A percentile compares a stretch with the other conserved stretches of the same genome.
These are phyloP conservation scores for Saturnispora kantuleensis DNA, from an alignment of 805 yeast species.

Conservation along the genomic window DNA sequence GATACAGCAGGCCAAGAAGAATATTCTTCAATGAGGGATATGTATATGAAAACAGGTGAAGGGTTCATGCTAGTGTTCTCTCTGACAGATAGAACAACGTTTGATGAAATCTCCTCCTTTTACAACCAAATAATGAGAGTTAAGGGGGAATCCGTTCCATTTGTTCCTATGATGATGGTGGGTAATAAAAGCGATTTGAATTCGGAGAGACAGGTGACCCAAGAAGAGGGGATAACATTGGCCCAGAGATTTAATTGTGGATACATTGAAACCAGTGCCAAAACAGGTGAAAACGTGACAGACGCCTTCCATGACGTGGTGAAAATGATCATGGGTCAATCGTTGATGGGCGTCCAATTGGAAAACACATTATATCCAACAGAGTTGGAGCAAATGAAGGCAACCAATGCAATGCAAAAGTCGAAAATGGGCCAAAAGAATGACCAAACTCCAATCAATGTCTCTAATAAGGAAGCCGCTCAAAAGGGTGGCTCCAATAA, in stretches of 20 bases:
- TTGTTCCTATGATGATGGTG: constrained; percentile 67
- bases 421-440: constrained; percentile 2
- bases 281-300: constrained; percentile 72
- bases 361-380: constrained; percentile 22
- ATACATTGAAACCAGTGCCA: constrained; percentile 89
- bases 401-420: constrained; percentile 9
- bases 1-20: constrained; percentile 99
- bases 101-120: constrained; percentile 75
- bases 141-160: constrained; percentile 39
- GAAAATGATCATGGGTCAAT: constrained; percentile 23
- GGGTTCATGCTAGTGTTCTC: constrained; percentile 87
- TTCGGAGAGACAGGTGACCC: constrained; percentile 54
- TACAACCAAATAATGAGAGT: constrained; percentile 37
- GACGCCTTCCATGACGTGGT: constrained; percentile 29
- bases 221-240: constrained; percentile 47
- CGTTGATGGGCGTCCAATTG: constrained; percentile 19
- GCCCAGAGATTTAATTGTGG: constrained; percentile 61
- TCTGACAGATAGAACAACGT: constrained; percentile 74
- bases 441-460: neutral
- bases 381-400: constrained; percentile 16
- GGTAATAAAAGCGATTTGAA: constrained; percentile 68
- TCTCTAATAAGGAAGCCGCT: neutral
- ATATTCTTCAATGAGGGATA: constrained; percentile 87
- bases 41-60: constrained; percentile 93
- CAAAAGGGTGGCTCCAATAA: neutral